Evolutionary conservation across 2,329 filamentous ascomycete genomes (phyloP), one percentile per base, ranked within the genome.

Genomic region (Colletotrichum noveboracense): DNA sequence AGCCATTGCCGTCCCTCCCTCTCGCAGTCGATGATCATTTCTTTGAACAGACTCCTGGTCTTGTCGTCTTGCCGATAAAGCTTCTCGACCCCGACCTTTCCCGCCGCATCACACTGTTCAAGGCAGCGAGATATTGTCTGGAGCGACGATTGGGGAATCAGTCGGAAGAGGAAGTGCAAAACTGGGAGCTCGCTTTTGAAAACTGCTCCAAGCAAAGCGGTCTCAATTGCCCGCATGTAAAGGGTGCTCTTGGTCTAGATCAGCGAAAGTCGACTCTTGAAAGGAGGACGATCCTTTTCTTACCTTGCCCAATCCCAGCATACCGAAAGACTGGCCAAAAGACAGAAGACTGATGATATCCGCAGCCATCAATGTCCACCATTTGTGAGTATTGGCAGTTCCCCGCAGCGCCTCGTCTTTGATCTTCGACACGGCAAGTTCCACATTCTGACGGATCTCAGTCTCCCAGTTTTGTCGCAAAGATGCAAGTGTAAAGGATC

Each of bases 291-390:
- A 38, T 9, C 3, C 9, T 55, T 12, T 0, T 0, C 81, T 72
- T 78, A 90, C 88, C 82, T 87, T 80, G 14, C 88, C 88, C 6
- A 80, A 79, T 67, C 91, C 88, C 8, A 92, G 79, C 83, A 88
- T 88, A 1, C 81, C 80, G 74, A 91, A 91, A 0, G 88, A 88
- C 26, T 91, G 85, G 0, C 90, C 89, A 80, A 92, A 92, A 1
- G 83, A 87, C 12, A 92, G 79, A 65, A 90, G 85, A 0, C 86
- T 88, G 62, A 91, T 89, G 1, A 90, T 81, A 77, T 92, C 90
- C 0, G 89, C 89, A 0, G 89, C 81, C 84, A 91, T 86, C 70
- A 89, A 90, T 6, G 87, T 80, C 82, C 85, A 89, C 89, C 89
- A 92, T 74, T 90, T 90, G 76, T 86, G 84, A 0, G 91, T 80